Conservation (phyloP, 2,329 filamentous ascomycete genomes). For the Sporothrix sp. region DNA sequence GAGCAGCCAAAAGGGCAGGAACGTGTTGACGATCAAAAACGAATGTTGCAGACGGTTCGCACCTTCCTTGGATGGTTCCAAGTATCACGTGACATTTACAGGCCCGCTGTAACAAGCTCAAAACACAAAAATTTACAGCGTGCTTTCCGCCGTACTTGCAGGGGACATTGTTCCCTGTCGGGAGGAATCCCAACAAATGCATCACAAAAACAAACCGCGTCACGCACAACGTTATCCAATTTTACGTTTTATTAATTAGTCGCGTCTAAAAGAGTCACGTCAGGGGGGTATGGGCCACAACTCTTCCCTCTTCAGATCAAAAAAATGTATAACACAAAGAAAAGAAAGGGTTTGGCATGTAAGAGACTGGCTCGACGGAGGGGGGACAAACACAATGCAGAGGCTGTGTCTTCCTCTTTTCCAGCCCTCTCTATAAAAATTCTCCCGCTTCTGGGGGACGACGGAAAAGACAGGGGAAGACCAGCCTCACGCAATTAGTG, state of each 20-base stretch:
- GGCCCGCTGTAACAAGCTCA: background rate
- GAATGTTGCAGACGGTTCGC: no score
- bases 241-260: constrained; percentile 37
- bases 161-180: no score
- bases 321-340: constrained; percentile 27
- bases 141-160: no score
- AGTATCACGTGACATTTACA: background rate
- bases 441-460: constrained; percentile 9
- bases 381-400: constrained; percentile 1
- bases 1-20: background rate
- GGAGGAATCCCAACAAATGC: background rate
- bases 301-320: constrained; percentile 20
- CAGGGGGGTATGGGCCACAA: constrained; percentile 19
- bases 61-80: no score
- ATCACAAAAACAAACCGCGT: background rate
- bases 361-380: constrained; percentile 1
- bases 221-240: constrained; percentile 10
- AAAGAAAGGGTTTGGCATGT: constrained; percentile 16
- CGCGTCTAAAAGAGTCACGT: constrained; percentile 24
- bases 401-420: constrained; percentile 2
- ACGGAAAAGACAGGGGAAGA: constrained; percentile 26
- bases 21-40: no score
- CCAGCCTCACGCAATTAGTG: constrained; percentile 6
- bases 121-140: background rate
- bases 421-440: constrained; percentile 17